These are phyloP conservation scores for Saccharomycopsis vini DNA, from an alignment of 805 yeast genomes.

Conservation along the genomic window DNA sequence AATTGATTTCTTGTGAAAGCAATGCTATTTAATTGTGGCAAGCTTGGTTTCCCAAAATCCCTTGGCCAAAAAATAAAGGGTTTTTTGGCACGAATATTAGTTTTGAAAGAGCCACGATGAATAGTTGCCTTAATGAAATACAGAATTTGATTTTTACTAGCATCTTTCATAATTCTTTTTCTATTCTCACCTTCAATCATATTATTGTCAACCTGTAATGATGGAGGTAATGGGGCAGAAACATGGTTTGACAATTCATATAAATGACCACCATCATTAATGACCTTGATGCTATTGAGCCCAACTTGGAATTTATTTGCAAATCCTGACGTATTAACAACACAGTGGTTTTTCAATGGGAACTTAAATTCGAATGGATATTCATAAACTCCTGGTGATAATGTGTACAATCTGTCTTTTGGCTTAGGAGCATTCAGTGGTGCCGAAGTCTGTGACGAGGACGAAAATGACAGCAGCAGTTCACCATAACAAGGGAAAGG, in stretches of 20 bases:
- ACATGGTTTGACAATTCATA: constrained; percentile 14
- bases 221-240: constrained; percentile 10
- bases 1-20: constrained; percentile 9
- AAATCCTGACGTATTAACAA: constrained; percentile 1
- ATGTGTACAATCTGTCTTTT: constrained; percentile 3
- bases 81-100: constrained; percentile 2
- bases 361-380: constrained; percentile 14
- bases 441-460: neutral
- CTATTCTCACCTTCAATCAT: too few relatives aligned
- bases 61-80: constrained; percentile 8
- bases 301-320: constrained; percentile 1
- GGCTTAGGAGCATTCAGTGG: neutral
- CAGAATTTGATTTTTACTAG: neutral
- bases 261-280: neutral
- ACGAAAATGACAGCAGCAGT: constrained; percentile 1
- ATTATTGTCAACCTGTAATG: constrained; percentile 3
- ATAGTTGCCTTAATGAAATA: constrained; percentile 17
- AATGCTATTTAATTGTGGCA: neutral
- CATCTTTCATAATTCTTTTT: neutral
- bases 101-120: constrained; percentile 7
- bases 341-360: constrained; percentile 18
- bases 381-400: constrained; percentile 13
- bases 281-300: neutral
- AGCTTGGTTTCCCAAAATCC: constrained; percentile 1
- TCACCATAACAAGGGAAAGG: neutral